These are phyloP conservation scores for Debaryomyces udenii DNA, from an alignment of 1,139 yeast genomes.

Conservation along the genomic window DNA sequence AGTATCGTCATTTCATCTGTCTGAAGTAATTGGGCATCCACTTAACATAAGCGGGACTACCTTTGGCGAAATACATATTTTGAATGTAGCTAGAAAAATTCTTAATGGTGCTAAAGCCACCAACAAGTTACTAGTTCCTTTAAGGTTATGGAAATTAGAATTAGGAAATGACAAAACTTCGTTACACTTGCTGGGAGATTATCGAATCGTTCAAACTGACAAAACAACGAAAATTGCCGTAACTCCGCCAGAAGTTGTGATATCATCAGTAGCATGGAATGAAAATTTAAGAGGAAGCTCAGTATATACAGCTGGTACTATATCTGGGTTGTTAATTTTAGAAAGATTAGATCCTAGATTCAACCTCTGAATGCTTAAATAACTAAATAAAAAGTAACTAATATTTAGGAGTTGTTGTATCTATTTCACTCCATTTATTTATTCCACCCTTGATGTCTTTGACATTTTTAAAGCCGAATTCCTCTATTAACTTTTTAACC, in stretches of 20 bases:
- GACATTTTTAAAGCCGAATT: constrained; percentile 51
- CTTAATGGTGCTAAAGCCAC: constrained; percentile 36
- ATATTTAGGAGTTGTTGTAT: constrained; percentile 67
- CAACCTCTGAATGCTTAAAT: too few species aligned
- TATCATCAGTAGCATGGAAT: constrained; percentile 66
- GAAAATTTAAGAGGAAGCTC: constrained; percentile 55
- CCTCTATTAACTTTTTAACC: constrained; percentile 54
- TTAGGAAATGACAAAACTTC: constrained; percentile 20
- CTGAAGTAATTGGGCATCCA: constrained; percentile 58
- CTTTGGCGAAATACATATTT: constrained; percentile 54
- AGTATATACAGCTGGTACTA: constrained; percentile 66
- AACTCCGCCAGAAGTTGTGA: constrained; percentile 55
- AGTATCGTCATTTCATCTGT: constrained; percentile 30
- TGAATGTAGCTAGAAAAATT: constrained; percentile 42
- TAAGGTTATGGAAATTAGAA: constrained; percentile 39
- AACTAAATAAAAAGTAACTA: constrained; percentile 26
- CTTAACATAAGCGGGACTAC: constrained; percentile 61
- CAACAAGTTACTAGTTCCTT: constrained; percentile 34
- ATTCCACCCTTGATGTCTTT: constrained; percentile 82
- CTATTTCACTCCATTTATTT: constrained; percentile 69
- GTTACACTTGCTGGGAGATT: constrained; percentile 29
- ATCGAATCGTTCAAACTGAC: constrained; percentile 33
- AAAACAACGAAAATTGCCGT: constrained; percentile 33
- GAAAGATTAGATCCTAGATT: constrained; percentile 51
- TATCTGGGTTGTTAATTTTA: constrained; percentile 66